phyloP scores from a whole-genome alignment of 495 filamentous ascomycete genomes.

The Apiosordaria backusii region DNA sequence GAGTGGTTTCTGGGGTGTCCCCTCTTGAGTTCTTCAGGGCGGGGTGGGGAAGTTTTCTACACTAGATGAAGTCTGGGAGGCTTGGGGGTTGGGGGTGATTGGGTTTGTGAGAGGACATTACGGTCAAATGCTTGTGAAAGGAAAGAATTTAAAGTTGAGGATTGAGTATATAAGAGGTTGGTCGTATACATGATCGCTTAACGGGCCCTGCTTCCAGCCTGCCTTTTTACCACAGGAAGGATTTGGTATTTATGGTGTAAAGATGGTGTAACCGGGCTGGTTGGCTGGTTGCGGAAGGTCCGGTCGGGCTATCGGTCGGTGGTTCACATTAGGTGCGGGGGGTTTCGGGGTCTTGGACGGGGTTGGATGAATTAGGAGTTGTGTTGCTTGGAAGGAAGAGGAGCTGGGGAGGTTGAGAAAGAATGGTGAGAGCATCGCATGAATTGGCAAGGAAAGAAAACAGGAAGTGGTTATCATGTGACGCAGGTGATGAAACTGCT shows the following conservation, averaged over 20 bases:
- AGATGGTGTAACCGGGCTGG: background rate
- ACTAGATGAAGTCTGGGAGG: too few relatives aligned
- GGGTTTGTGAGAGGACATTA: too few relatives aligned
- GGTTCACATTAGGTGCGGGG: background rate
- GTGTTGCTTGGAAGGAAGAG: background rate
- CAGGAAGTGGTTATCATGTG: background rate
- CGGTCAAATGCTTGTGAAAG: too few relatives aligned
- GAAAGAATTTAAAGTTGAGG: too few relatives aligned
- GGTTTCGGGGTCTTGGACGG: background rate
- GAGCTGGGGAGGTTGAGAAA: background rate
- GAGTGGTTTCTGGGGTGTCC: background rate
- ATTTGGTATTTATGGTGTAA: background rate
- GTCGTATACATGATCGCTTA: background rate
- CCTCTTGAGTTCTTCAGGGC: background rate
- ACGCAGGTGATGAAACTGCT: background rate
- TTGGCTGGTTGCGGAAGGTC: background rate
- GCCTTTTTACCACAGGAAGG: background rate
- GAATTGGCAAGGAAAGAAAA: too few relatives aligned
- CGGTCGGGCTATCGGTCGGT: background rate
- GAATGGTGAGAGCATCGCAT: background rate
- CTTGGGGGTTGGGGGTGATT: background rate
- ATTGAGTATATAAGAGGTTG: background rate
- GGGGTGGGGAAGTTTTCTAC: background rate
- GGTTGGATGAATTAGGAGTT: background rate
- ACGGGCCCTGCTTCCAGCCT: background rate